Percentiles rank a stretch among this genome's conserved stretches.
Evolutionary conservation across 768 basidiomycete species (phyloP).

Genomic region (Psilocybe cyanescens): DNA sequence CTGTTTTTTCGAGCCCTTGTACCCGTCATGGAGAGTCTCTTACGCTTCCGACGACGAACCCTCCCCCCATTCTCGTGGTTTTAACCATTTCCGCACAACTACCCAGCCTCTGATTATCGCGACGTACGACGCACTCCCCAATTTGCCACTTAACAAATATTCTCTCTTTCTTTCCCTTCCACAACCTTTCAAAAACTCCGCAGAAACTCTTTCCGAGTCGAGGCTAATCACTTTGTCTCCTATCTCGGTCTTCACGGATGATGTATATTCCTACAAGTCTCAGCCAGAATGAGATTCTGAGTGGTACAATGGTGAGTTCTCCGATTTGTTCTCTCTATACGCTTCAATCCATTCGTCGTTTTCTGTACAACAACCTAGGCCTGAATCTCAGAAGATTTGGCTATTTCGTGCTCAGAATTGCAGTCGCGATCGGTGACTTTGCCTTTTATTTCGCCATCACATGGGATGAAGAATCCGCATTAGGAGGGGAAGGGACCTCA

Average conservation of each 20-base stretch:
- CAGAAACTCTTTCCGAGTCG: conserved; percentile 18
- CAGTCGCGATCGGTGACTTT: no score
- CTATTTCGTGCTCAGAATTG: background rate
- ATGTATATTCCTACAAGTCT: conserved; percentile 20
- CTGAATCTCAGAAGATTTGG: conserved; percentile 30
- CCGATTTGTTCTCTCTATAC: conserved; percentile 47
- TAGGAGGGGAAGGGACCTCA: no score
- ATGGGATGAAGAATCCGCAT: no score
- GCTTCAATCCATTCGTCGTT: conserved; percentile 37
- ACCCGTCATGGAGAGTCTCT: conserved; percentile 33
- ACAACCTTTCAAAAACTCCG: conserved; percentile 22
- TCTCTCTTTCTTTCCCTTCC: conserved; percentile 20
- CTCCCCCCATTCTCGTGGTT: conserved; percentile 32
- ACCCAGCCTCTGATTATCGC: conserved; percentile 56
- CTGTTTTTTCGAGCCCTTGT: conserved; percentile 41
- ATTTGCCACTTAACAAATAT: conserved; percentile 15
- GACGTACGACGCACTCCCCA: conserved; percentile 37
- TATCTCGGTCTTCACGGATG: conserved; percentile 12
- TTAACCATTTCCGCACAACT: conserved; percentile 44
- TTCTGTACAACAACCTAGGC: conserved; percentile 31
- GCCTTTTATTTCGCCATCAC: no score
- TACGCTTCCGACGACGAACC: conserved; percentile 65
- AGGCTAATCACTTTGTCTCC: conserved; percentile 8
- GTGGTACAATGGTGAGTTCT: conserved; percentile 62
- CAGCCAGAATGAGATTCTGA: conserved; percentile 54